These are phyloP conservation scores for Sphenostylis stenocarpa DNA, from an alignment of 306 rosid species.

Conservation along the genomic window DNA sequence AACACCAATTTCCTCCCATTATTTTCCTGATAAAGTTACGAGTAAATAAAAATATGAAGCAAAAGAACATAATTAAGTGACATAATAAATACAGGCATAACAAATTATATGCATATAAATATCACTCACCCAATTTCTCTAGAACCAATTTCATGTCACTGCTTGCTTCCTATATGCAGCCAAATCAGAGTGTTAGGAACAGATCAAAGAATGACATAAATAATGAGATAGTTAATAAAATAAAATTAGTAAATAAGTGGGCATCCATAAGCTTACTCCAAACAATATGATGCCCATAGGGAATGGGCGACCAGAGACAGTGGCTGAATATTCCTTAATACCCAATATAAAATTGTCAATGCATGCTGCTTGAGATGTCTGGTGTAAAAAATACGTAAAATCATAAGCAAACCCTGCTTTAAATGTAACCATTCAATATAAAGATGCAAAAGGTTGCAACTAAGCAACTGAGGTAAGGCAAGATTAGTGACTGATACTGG, in stretches of 20 bases:
- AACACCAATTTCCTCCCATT: slow-evolving; percentile 10
- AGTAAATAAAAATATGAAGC: not conserved
- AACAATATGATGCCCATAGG: slow-evolving; percentile 47
- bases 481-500: not conserved
- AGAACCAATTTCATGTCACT: slow-evolving; percentile 45
- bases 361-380: slow-evolving; percentile 35
- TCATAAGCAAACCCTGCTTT: not conserved
- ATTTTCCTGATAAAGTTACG: slow-evolving; percentile 10
- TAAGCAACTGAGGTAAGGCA: not conserved
- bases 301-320: slow-evolving; percentile 38
- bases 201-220: slow-evolving; percentile 5
- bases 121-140: slow-evolving; percentile 48
- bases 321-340: slow-evolving; percentile 45
- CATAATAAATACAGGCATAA: not conserved
- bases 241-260: slow-evolving; percentile 12
- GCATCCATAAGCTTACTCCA: slow-evolving; percentile 43
- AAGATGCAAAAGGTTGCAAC: not conserved
- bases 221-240: not conserved
- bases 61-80: slow-evolving; percentile 8
- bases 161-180: slow-evolving; percentile 22
- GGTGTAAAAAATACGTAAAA: slow-evolving; percentile 14
- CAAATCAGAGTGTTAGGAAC: slow-evolving; percentile 26
- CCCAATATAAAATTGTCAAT: slow-evolving; percentile 38
- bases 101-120: slow-evolving; percentile 10
- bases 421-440: not conserved